Evolutionary conservation across 257 asterid genomes (phyloP).

Genomic region (Perilla frutescens): DNA sequence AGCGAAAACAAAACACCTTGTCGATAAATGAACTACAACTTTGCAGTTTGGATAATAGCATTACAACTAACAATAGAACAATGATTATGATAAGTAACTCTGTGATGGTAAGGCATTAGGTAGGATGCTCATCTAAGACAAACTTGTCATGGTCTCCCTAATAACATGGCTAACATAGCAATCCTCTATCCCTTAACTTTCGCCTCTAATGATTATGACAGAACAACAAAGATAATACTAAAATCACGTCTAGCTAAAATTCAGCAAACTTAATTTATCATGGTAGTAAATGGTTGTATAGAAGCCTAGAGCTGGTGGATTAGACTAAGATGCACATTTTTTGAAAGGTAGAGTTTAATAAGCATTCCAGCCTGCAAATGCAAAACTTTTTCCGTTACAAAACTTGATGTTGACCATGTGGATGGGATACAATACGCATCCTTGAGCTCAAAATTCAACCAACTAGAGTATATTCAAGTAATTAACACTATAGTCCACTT

Average conservation of each 20-base stretch:
- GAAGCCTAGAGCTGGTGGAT: constrained; percentile 7
- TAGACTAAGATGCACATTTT: not conserved
- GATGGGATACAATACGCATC: not conserved
- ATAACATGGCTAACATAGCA: not conserved
- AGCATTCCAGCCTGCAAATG: too few species aligned
- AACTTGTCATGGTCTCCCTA: constrained; percentile 1
- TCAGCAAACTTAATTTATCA: not conserved
- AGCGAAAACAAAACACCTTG: not conserved
- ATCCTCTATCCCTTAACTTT: not conserved
- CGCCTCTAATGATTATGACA: not conserved
- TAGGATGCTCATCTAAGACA: not conserved
- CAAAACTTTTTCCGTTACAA: too few species aligned
- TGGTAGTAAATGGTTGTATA: not conserved
- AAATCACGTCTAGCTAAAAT: not conserved
- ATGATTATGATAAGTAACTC: not conserved
- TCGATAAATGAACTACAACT: not conserved
- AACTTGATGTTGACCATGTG: not conserved
- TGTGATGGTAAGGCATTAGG: not conserved
- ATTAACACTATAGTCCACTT: constrained; percentile 6
- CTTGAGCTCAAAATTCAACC: constrained; percentile 3
- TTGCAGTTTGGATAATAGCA: not conserved
- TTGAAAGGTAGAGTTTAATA: not conserved
- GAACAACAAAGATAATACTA: not conserved
- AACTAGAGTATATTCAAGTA: not conserved
- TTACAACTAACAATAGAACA: too few species aligned